Base-by-base conservation (phyloP, 257 asterid genomes). In the Solanum piurae region DNA sequence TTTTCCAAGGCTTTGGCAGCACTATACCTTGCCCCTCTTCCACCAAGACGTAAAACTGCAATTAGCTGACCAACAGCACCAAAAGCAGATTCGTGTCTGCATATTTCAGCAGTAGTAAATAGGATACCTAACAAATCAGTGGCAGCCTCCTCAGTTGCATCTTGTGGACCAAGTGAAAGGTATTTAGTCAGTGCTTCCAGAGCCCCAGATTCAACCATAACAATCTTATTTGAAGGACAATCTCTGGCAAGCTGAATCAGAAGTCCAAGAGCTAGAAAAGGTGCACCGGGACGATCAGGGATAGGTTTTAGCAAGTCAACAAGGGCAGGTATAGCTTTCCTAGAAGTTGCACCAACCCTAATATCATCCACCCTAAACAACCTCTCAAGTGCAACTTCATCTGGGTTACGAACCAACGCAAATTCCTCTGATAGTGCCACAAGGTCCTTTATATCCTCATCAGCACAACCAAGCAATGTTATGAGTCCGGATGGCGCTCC, bases 241-340 rank as follows among this genome's bases (percentile, higher is more conserved):
- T 95, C 99, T 87, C 87, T 94, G 29, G 98, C 95, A 75, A 97
- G 99, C 92, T 94, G 99, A 86, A 94, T 95, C 90, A 97, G 93
- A 90, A 95, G 93, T 86, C 99, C 98, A 58, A 97, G 95, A 60
- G 99, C 92, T 40, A 97, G 95, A 89, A 92, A 96, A 86, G 99
- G 99, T 68, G 99, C 99, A 60, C 98, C 99, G 9, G 99, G 99
- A 38, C 99, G 98, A 91, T 96, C 99, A 6, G 99, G 99, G 88
- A 96, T 94, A 83, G 99, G 99, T 86, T 97, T 97, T 77, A 97
- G 98, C 90, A 97, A 92, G 92, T 97, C 99, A 85, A 97, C 99
- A 14, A 96, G 96, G 42, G 98, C 98, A n/a, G 99, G 99, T 80
- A 96, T 96, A 80, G 99, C 98, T 94, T 97, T 97, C 88, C 99